phyloP scores from a whole-genome alignment of 768 basidiomycete genomes.

The Amanita pseudoporphyria region DNA sequence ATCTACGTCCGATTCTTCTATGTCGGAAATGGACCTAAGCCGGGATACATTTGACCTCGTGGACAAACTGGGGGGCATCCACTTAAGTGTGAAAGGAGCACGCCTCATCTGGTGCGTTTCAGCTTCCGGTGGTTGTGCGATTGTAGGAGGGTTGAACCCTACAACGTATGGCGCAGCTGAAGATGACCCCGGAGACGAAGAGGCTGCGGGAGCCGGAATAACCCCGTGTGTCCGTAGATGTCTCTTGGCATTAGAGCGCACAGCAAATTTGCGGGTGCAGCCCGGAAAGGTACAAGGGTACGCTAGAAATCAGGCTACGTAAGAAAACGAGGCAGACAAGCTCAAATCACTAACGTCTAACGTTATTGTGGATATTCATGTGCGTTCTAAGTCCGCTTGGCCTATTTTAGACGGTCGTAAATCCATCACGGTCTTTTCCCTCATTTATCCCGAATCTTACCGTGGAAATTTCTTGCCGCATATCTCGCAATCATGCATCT shows the following conservation, averaged over 20 bases:
- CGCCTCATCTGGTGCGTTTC: constrained; percentile 10
- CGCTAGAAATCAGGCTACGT: constrained; percentile 20
- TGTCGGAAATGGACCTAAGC: constrained; percentile 18
- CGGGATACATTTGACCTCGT: constrained; percentile 18
- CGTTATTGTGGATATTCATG: constrained; percentile 48
- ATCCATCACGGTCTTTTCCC: not conserved
- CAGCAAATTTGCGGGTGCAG: constrained; percentile 63
- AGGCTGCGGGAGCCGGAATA: constrained; percentile 11
- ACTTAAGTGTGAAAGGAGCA: constrained; percentile 24
- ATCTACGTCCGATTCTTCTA: constrained; percentile 14
- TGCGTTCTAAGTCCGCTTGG: constrained; percentile 49
- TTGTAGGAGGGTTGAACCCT: constrained; percentile 29
- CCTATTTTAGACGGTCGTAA: constrained; percentile 15
- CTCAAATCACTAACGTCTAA: constrained; percentile 32
- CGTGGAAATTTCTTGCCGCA: constrained; percentile 45
- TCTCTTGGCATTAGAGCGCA: constrained; percentile 73
- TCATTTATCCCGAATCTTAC: constrained; percentile 14
- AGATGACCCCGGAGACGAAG: constrained; percentile 2
- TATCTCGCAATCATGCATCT: constrained; percentile 44
- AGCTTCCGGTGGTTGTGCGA: constrained; percentile 14
- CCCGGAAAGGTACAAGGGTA: constrained; percentile 45
- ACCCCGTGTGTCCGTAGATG: constrained; percentile 72
- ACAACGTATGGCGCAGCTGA: constrained; percentile 22
- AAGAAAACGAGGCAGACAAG: not conserved
- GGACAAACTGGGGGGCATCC: constrained; percentile 32